Conservation (phyloP, 2,329 filamentous ascomycete genomes). For the Leptodontidium sp. region DNA sequence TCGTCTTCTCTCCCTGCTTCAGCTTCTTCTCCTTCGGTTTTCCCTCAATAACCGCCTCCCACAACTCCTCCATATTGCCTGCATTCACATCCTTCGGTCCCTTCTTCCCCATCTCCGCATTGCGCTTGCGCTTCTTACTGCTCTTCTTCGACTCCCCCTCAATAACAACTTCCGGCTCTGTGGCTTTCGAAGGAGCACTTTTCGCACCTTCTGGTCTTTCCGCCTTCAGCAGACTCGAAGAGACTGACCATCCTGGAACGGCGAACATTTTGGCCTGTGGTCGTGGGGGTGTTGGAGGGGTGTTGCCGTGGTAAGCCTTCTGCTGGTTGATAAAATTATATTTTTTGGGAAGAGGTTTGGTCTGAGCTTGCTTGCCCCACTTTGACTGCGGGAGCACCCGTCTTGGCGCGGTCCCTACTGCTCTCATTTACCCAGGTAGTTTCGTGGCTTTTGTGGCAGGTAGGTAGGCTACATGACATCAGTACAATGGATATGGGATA, state of each 20-base stretch:
- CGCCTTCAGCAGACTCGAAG: constrained; percentile 73
- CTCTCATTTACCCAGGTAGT: neutral
- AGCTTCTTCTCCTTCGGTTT: constrained; percentile 53
- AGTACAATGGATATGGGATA: no score
- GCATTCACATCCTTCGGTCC: constrained; percentile 63
- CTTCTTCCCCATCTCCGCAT: constrained; percentile 55
- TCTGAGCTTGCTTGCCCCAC: constrained; percentile 22
- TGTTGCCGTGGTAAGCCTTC: neutral
- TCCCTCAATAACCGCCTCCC: constrained; percentile 80
- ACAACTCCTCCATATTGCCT: constrained; percentile 79
- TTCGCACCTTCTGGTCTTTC: constrained; percentile 55
- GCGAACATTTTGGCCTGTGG: constrained; percentile 74
- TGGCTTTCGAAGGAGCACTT: constrained; percentile 27
- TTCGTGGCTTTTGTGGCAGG: neutral
- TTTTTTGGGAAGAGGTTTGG: constrained; percentile 17
- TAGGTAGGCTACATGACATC: no score
- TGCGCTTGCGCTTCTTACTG: constrained; percentile 60
- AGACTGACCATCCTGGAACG: constrained; percentile 90
- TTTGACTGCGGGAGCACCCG: neutral
- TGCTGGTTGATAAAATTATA: constrained; percentile 13
- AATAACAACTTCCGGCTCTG: constrained; percentile 39
- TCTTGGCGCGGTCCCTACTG: constrained; percentile 5
- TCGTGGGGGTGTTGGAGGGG: constrained; percentile 8
- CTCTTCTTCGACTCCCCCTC: constrained; percentile 48
- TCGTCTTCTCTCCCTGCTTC: constrained; percentile 37